Conservation (phyloP, 768 basidiomycete genomes). For the Phylloporus rhodoxanthus region DNA sequence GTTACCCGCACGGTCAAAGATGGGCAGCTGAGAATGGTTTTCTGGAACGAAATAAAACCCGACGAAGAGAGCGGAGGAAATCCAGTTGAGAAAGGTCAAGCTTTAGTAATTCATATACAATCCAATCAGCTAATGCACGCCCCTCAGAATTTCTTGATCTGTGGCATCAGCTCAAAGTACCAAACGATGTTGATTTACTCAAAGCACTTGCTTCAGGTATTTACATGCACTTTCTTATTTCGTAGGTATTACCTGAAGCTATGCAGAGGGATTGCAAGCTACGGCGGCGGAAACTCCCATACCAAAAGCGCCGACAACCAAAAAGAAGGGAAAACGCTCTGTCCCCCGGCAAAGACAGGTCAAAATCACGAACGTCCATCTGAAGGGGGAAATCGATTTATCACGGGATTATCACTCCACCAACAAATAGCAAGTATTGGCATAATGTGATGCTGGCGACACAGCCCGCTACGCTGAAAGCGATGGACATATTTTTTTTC, state of each 20-base stretch:
- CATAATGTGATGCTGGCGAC: no score
- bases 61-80: slow-evolving; percentile 65
- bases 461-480: no score
- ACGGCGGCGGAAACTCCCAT: slow-evolving; percentile 59
- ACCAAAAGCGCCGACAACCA: slow-evolving; percentile 53
- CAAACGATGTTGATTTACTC: slow-evolving; percentile 78
- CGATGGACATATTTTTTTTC: no score
- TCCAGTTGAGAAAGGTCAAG: slow-evolving; percentile 73
- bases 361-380: slow-evolving; percentile 84
- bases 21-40: slow-evolving; percentile 76
- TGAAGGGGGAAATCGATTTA: slow-evolving; percentile 82
- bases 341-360: slow-evolving; percentile 69
- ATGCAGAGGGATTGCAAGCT: slow-evolving; percentile 71
- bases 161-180: slow-evolving; percentile 82
- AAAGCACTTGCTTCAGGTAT: slow-evolving; percentile 70
- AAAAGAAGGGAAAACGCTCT: slow-evolving; percentile 79
- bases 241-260: background rate
- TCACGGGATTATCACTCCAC: slow-evolving; percentile 57
- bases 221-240: slow-evolving; percentile 7
- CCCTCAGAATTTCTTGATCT: slow-evolving; percentile 75
- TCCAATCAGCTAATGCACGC: slow-evolving; percentile 4
- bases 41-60: slow-evolving; percentile 85
- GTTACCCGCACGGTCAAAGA: slow-evolving; percentile 85
- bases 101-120: background rate
- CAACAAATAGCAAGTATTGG: slow-evolving; percentile 13